phyloP scores from a whole-genome alignment of 23 red algal genomes.

The Gracilaria gracilis region DNA sequence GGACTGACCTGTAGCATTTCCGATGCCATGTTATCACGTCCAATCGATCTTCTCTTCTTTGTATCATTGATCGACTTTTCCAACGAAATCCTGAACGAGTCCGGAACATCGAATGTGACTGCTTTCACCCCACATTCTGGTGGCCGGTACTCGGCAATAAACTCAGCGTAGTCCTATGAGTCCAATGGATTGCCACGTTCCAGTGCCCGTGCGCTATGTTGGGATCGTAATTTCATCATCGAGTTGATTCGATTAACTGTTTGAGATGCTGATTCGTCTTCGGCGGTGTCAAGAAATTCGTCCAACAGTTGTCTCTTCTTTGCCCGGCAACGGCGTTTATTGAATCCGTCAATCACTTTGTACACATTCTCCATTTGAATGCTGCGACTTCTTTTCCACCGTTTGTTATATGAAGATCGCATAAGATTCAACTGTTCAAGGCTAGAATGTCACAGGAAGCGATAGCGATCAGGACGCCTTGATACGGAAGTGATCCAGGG shows the following conservation, averaged over 20 bases:
- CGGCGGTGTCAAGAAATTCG: neutral
- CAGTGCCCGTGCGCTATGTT: neutral
- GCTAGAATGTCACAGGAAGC: neutral
- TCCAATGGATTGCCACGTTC: neutral
- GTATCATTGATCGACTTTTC: no score
- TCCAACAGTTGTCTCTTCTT: neutral
- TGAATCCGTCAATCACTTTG: neutral
- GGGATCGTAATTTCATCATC: no score
- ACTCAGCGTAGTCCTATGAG: no score
- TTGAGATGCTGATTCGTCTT: neutral
- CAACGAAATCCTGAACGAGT: no score
- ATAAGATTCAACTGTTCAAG: neutral
- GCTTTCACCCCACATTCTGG: no score
- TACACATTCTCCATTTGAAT: neutral
- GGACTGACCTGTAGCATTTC: no score
- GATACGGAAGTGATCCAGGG: neutral
- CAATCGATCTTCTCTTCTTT: no score
- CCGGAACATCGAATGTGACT: no score
- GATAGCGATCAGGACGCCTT: neutral
- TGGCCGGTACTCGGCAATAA: no score
- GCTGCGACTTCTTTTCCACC: neutral
- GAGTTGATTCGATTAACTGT: neutral
- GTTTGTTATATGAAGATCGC: neutral
- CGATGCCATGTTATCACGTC: no score
- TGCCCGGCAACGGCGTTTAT: neutral